phyloP scores from a whole-genome alignment of 352 stramenopile species.

The Phytopythium mirpurense region DNA sequence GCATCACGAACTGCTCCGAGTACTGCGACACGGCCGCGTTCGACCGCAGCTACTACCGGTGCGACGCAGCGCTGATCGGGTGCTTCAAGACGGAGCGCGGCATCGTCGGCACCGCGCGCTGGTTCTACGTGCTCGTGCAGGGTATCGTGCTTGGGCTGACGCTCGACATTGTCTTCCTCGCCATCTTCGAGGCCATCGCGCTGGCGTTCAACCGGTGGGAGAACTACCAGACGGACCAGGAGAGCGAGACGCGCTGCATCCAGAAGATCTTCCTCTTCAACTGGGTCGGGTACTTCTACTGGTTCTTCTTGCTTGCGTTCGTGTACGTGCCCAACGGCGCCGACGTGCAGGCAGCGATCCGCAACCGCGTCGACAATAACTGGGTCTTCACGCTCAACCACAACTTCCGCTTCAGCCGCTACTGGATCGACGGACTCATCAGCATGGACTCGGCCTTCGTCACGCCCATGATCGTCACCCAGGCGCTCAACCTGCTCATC shows the following conservation, averaged over 20 bases:
- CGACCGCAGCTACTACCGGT: conserved; percentile 44
- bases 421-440: conserved; percentile 55
- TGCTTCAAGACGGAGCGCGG: conserved; percentile 49
- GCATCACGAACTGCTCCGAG: conserved; percentile 29
- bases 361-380: conserved; percentile 29
- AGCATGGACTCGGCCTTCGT: conserved; percentile 61
- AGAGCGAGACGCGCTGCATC: conserved; percentile 43
- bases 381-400: conserved; percentile 31
- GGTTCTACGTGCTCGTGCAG: conserved; percentile 62
- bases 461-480: conserved; percentile 65
- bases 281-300: conserved; percentile 74
- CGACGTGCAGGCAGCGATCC: conserved; percentile 37
- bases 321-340: conserved; percentile 56
- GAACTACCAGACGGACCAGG: conserved; percentile 54
- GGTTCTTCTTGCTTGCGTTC: conserved; percentile 60
- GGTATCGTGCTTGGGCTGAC: conserved; percentile 53
- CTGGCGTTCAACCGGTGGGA: conserved; percentile 55
- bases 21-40: conserved; percentile 42
- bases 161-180: conserved; percentile 62
- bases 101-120: conserved; percentile 52
- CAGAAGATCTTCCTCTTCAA: conserved; percentile 71
- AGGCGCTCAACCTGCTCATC: conserved; percentile 61
- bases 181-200: conserved; percentile 50
- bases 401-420: conserved; percentile 43
- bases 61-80: conserved; percentile 38